phyloP scores from a whole-genome alignment of 352 stramenopile genomes.

The Pythium myriotylum region DNA sequence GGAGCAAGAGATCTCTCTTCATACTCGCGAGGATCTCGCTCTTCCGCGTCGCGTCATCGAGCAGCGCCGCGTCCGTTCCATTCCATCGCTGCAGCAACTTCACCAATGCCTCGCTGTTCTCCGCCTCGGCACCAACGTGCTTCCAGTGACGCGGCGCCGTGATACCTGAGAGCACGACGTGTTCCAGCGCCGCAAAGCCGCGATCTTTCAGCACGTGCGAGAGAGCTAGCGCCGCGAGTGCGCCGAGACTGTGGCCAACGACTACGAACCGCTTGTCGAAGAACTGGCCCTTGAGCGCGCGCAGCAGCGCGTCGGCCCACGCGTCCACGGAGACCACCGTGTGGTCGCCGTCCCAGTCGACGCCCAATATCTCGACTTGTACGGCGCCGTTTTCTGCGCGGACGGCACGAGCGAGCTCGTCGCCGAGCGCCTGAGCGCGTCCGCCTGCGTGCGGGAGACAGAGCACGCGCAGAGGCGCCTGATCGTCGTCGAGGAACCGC shows the following conservation, averaged over 20 bases:
- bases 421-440: conserved; percentile 40
- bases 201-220: conserved; percentile 44
- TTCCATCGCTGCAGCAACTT: conserved; percentile 56
- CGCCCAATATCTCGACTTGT: conserved; percentile 58
- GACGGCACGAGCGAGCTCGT: conserved; percentile 40
- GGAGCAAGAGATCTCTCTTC: conserved; percentile 50
- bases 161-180: conserved; percentile 65
- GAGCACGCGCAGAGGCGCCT: conserved; percentile 62
- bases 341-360: conserved; percentile 45
- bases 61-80: conserved; percentile 57
- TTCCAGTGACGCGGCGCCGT: conserved; percentile 36
- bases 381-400: conserved; percentile 36
- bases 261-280: conserved; percentile 79
- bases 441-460: conserved; percentile 62
- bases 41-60: conserved; percentile 47
- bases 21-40: conserved; percentile 38
- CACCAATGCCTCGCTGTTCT: conserved; percentile 42
- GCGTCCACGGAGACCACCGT: conserved; percentile 21
- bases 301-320: conserved; percentile 43
- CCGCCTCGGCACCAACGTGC: conserved; percentile 35
- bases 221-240: conserved; percentile 56
- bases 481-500: conserved; percentile 69
- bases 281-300: conserved; percentile 39
- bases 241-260: conserved; percentile 70
- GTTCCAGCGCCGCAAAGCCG: conserved; percentile 51